phyloP scores from a whole-genome alignment of 2,329 filamentous ascomycete species.

The Ophiostoma sp. region DNA sequence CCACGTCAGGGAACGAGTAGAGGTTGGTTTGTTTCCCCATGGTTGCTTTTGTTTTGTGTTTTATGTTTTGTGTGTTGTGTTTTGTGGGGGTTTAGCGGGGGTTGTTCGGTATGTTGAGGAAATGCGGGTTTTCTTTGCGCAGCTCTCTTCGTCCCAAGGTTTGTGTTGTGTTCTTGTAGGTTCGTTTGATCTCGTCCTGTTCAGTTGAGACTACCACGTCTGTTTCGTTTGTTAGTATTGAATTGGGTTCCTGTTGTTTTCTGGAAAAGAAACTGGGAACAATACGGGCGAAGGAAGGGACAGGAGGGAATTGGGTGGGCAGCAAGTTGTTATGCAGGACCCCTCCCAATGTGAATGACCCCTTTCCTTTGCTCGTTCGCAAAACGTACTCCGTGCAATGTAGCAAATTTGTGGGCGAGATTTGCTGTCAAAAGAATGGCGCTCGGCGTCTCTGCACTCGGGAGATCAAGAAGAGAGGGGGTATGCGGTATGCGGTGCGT shows the following conservation, averaged over 20 bases:
- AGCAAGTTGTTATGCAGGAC: background rate
- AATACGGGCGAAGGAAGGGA: background rate
- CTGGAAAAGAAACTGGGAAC: background rate
- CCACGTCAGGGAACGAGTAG: slow-evolving; percentile 72
- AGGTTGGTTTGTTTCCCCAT: slow-evolving; percentile 68
- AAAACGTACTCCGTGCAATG: slow-evolving; percentile 18
- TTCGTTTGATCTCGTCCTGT: background rate
- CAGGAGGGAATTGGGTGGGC: background rate
- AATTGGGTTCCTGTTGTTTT: background rate
- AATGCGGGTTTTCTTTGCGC: background rate
- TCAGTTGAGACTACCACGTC: background rate
- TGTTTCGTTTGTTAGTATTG: background rate
- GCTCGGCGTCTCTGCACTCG: slow-evolving; percentile 21
- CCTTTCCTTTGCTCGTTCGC: background rate
- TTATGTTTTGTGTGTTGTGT: background rate
- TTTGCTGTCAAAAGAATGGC: background rate
- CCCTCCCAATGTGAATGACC: background rate
- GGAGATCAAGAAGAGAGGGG: background rate
- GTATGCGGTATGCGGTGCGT: background rate
- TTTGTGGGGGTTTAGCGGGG: background rate
- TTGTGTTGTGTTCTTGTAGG: background rate
- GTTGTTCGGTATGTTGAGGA: background rate
- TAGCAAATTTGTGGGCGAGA: slow-evolving; percentile 6
- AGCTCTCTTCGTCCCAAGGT: background rate
- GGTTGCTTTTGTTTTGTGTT: slow-evolving; percentile 30